These are phyloP conservation scores for Gynostemma pentaphyllum DNA, from an alignment of 306 rosid genomes.

Conservation along the genomic window DNA sequence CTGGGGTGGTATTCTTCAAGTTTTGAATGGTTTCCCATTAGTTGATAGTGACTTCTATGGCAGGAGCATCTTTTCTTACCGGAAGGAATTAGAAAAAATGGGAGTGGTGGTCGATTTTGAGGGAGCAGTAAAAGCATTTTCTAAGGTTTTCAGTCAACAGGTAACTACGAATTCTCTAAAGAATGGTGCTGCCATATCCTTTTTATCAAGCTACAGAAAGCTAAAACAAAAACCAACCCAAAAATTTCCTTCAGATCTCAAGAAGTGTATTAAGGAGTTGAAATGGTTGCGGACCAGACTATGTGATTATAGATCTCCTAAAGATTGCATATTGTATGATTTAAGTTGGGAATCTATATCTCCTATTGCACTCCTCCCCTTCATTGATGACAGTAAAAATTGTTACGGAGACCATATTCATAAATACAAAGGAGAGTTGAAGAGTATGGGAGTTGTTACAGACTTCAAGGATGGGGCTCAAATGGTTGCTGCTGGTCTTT, in stretches of 20 bases:
- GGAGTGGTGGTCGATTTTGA: conserved; percentile 54
- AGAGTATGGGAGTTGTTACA: conserved; percentile 39
- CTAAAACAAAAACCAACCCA: conserved; percentile 14
- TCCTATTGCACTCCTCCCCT: conserved; percentile 50
- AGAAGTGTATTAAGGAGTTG: neutral
- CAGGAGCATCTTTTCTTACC: conserved; percentile 11
- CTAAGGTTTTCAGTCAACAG: conserved; percentile 21
- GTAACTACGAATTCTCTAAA: conserved; percentile 21
- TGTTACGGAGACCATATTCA: conserved; percentile 32
- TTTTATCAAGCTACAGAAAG: conserved; percentile 37
- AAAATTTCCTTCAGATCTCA: conserved; percentile 21
- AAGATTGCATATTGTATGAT: conserved; percentile 45
- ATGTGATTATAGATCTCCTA: conserved; percentile 34
- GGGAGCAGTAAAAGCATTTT: conserved; percentile 28
- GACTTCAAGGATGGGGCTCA: conserved; percentile 35
- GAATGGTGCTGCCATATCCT: conserved; percentile 25
- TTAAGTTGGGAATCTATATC: conserved; percentile 51
- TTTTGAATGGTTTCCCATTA: conserved; percentile 37
- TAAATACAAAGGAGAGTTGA: conserved; percentile 39
- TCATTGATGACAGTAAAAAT: conserved; percentile 32
- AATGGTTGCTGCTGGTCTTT: conserved; percentile 27
- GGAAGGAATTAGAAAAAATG: conserved; percentile 20
- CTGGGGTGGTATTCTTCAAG: conserved; percentile 57
- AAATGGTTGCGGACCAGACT: conserved; percentile 51
- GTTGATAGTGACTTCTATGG: conserved; percentile 43